Evolutionary conservation across 768 basidiomycete species (phyloP).

Genomic region (Chalciporus piperatus): DNA sequence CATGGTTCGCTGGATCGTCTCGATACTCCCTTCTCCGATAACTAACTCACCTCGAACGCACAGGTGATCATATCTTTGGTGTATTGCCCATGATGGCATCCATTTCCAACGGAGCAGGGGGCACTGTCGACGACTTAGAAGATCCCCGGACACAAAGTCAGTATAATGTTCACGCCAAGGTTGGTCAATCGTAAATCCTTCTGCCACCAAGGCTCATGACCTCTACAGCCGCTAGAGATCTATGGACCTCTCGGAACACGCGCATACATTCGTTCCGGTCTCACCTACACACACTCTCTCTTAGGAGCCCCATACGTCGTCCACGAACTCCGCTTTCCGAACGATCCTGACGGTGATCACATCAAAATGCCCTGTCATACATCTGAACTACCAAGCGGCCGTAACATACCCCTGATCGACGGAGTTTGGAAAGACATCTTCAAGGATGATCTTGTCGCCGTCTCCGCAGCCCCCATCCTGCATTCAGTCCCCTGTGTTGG

Average conservation of each 20-base stretch:
- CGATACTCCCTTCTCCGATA: not conserved
- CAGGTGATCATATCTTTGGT: slow-evolving; percentile 84
- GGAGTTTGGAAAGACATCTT: slow-evolving; percentile 70
- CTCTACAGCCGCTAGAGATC: slow-evolving; percentile 65
- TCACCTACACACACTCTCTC: slow-evolving; percentile 66
- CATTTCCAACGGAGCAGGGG: slow-evolving; percentile 73
- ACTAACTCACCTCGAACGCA: not conserved
- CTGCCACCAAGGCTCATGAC: slow-evolving; percentile 9
- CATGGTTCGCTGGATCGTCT: slow-evolving; percentile 52
- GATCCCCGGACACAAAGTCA: slow-evolving; percentile 49
- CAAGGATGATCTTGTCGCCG: slow-evolving; percentile 50
- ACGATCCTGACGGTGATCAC: slow-evolving; percentile 54
- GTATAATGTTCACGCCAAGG: slow-evolving; percentile 9
- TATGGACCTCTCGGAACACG: slow-evolving; percentile 86
- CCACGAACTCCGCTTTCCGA: slow-evolving; percentile 71
- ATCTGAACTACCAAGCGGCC: slow-evolving; percentile 57
- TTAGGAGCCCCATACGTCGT: slow-evolving; percentile 71
- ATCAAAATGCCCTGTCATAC: slow-evolving; percentile 45
- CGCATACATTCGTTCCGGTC: slow-evolving; percentile 68
- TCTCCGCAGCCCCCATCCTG: slow-evolving; percentile 73
- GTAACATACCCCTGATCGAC: slow-evolving; percentile 56
- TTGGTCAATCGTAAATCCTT: slow-evolving; percentile 6
- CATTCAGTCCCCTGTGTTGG: slow-evolving; percentile 84
- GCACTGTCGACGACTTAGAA: slow-evolving; percentile 51
- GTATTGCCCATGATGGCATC: slow-evolving; percentile 66